phyloP scores from a whole-genome alignment of 129 eudicot genomes.

The Apium graveolens region DNA sequence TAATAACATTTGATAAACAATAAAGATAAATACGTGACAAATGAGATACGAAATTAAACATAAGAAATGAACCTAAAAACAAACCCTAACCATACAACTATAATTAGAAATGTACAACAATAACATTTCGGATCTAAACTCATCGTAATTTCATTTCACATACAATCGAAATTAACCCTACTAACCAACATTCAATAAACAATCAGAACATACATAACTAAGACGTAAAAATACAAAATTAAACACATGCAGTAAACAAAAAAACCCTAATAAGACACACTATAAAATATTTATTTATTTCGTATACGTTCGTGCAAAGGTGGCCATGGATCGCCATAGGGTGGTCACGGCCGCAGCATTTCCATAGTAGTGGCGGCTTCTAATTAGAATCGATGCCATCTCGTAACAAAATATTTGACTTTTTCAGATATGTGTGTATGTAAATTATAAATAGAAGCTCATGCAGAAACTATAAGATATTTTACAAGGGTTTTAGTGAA shows the following conservation, averaged over 20 bases:
- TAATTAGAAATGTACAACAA: no score
- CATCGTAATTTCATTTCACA: background rate
- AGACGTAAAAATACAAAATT: background rate
- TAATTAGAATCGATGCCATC: slow-evolving; percentile 15
- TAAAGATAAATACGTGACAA: no score
- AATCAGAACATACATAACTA: background rate
- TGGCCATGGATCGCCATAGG: slow-evolving; percentile 25
- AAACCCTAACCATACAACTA: background rate
- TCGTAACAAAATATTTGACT: background rate
- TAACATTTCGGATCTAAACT: background rate
- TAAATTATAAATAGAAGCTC: background rate
- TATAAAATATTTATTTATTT: background rate
- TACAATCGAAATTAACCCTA: no score
- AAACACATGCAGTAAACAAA: background rate
- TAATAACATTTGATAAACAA: no score
- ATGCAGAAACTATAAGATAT: background rate
- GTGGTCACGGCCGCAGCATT: background rate
- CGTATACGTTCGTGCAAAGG: slow-evolving; percentile 22
- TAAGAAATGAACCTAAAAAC: no score
- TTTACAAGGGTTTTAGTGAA: slow-evolving; percentile 4
- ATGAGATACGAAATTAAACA: no score
- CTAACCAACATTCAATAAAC: no score
- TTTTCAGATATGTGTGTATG: background rate
- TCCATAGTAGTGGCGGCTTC: slow-evolving; percentile 9
- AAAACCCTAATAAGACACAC: background rate